Base-by-base conservation (phyloP, 1,284 basidiomycete species). In the Coriolopsis trogii region DNA sequence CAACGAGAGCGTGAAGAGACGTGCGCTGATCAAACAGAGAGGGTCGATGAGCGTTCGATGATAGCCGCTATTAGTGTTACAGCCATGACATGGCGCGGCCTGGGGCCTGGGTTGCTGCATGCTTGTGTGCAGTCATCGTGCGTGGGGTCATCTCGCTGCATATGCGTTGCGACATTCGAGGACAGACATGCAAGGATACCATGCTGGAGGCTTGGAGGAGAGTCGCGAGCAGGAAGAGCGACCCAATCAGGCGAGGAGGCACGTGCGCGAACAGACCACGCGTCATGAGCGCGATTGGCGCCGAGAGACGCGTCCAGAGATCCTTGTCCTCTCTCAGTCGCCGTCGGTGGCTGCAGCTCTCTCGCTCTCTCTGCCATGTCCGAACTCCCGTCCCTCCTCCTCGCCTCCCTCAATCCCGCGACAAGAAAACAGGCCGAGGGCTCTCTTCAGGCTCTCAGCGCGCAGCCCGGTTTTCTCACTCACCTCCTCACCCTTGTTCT, bases 381-480 rank as follows among this genome's bases (percentile, higher is more conserved):
- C 24, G 80, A 88, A 67, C 74, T 91, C 24, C 74, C 88, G 25
- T 66, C 75, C 37, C 80, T 91, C 40, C 79, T 92, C 39, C 78
- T 82, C 30, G 84, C 84, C 0, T 94, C 92, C 2, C 80, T 94
- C 25, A 78, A 85, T 56, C 90, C 91, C 3, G 63, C 77, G 1
- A 84, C 84, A 0, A 76, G 93, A 51, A 89, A 92, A 67, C 77
- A 87, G 41, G 93, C 94, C 0, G 95, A 97, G 64, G 82, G 87
- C 43, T 82, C 75, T 57, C 83, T 97, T 5, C 73, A 77, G 51
- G 69, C 78, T 37, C 78, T 87, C 59, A 89, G 91, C 60, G 57
- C 70, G 2, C 89, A 94, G 64, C 77, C 78, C 2, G 90, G 89
- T n/a, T 97, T 96, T 71, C 78, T 94, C 13, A 74, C 81, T 1